Evolutionary conservation across 495 filamentous ascomycete genomes (phyloP), one percentile per base, ranked within the genome.

Genomic region (Aspergillus affinis): DNA sequence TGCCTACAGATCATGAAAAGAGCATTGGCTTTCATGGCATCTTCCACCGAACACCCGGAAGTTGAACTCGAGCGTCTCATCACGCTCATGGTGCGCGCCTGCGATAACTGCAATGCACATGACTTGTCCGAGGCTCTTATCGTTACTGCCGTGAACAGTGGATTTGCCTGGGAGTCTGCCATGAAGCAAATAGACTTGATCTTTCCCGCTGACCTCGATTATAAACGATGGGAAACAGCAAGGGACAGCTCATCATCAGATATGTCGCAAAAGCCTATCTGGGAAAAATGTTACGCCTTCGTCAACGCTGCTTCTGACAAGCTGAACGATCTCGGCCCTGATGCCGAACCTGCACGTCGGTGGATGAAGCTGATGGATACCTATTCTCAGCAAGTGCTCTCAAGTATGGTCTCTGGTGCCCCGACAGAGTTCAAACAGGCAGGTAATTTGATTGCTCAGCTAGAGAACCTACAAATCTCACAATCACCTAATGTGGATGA

Each of bases 281-380:
- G 64, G 64, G 74, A 79, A 48, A 79, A 74, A 61, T 79, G 66
- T 54, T 68, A 69, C 26, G 58, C 64, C 21, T 80, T 77, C 60
- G 71, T 63, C 36, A 64, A 65, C 52, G 58, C 62, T 2, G 62
- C 72, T 47, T 64, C 65, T 18, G 65, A 72, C 12, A 61, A 69
- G 19, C 49, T 78, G 21, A 66, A 66, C 44, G 23, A 58, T 23
- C 61, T 71, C 6, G 57, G n/a, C 51, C 66, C 9, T n/a, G 61
- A 61, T 47, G 61, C 59, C 27, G 49, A 32, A 23, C 50, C 57
- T 51, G 21, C 63, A 8, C 61, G 51, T n/a, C 51, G 57, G 36
- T 64, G 65, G 53, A 60, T 65, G n/a, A 65, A 64, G 19, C 48
- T 71, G 46, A 60, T 68, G 60, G 66, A 63, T 27, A 58, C 51